These are phyloP conservation scores for Trichophyton equinum DNA, from an alignment of 2,329 filamentous ascomycete species.

Conservation along the genomic window DNA sequence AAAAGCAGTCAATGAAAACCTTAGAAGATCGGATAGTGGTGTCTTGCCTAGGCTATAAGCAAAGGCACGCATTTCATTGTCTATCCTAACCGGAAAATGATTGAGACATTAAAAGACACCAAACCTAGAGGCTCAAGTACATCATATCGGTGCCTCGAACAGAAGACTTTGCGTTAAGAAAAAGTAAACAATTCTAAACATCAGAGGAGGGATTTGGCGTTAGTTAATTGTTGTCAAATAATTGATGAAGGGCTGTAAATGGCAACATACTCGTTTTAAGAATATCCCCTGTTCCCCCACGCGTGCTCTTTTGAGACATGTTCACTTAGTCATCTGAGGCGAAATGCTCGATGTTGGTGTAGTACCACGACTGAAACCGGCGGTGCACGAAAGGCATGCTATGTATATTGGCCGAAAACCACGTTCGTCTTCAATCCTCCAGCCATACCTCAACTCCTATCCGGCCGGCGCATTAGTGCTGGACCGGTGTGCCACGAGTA, in stretches of 20 bases:
- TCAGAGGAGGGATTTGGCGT: not conserved
- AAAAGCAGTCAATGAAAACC: too few species aligned
- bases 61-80: too few species aligned
- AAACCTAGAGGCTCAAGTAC: not conserved
- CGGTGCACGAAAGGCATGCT: not conserved
- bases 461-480: too few species aligned
- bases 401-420: not conserved
- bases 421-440: not conserved
- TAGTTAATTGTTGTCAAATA: not conserved
- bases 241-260: not conserved
- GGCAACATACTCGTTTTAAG: conserved; percentile 13
- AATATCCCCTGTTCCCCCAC: conserved; percentile 15
- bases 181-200: conserved; percentile 2
- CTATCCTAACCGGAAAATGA: not conserved
- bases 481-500: not conserved
- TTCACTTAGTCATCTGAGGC: not conserved
- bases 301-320: conserved; percentile 1
- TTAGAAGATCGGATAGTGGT: too few species aligned
- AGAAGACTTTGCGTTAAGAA: not conserved
- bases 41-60: too few species aligned
- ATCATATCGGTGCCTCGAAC: not conserved
- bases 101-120: not conserved
- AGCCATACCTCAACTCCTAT: not conserved
- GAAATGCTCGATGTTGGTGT: not conserved
- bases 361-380: not conserved